Evolutionary conservation across 768 basidiomycete species (phyloP).

Genomic region (Tylopilus sp.): DNA sequence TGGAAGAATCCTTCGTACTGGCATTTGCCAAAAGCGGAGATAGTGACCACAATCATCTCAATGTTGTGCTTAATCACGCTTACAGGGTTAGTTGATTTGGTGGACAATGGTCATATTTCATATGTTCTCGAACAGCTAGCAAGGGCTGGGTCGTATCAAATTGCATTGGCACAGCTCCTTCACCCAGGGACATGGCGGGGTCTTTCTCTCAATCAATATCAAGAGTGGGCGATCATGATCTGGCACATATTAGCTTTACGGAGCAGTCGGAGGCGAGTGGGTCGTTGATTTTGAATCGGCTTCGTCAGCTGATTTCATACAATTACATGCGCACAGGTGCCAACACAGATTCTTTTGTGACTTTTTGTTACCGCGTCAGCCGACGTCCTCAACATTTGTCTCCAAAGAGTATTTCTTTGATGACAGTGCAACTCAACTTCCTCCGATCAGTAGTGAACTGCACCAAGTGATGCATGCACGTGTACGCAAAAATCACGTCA

Average conservation of each 20-base stretch:
- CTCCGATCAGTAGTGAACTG: slow-evolving; percentile 41
- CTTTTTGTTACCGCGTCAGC: slow-evolving; percentile 57
- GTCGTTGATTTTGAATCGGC: slow-evolving; percentile 3
- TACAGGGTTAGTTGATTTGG: slow-evolving; percentile 48
- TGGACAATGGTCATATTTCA: slow-evolving; percentile 6
- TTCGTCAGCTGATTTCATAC: slow-evolving; percentile 11
- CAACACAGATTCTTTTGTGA: slow-evolving; percentile 66
- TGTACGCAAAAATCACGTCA: slow-evolving; percentile 30
- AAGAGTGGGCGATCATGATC: slow-evolving; percentile 69
- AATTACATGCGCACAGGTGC: slow-evolving; percentile 36
- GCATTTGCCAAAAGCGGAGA: slow-evolving; percentile 59
- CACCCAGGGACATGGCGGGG: slow-evolving; percentile 70
- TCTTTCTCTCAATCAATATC: slow-evolving; percentile 60
- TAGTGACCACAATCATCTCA: slow-evolving; percentile 60
- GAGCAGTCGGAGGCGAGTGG: slow-evolving; percentile 60
- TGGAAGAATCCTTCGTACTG: slow-evolving; percentile 69
- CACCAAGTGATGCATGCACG: slow-evolving; percentile 41
- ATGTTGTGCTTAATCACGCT: slow-evolving; percentile 61
- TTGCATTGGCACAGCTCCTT: slow-evolving; percentile 59
- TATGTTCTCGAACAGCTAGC: slow-evolving; percentile 46
- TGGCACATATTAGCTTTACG: slow-evolving; percentile 75
- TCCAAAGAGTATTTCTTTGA: slow-evolving; percentile 57
- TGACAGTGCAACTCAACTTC: slow-evolving; percentile 28
- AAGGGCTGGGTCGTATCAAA: slow-evolving; percentile 63
- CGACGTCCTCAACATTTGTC: slow-evolving; percentile 48